These are phyloP conservation scores for Schwanniomyces sp. DNA, from an alignment of 805 yeast genomes.

Conservation along the genomic window DNA sequence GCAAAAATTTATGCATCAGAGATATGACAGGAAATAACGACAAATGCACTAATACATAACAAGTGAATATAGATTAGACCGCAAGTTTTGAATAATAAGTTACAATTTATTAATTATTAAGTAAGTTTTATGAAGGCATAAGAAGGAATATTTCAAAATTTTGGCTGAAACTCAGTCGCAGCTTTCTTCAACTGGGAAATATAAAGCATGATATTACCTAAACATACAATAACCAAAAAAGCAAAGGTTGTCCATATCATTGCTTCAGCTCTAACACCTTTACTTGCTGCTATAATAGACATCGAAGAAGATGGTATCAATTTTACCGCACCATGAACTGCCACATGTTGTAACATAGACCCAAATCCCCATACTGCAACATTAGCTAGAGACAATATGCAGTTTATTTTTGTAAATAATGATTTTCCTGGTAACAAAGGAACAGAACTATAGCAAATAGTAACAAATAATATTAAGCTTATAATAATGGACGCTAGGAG, in stretches of 20 bases:
- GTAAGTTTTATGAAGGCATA: not conserved
- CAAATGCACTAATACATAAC: too few relatives aligned
- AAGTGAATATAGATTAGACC: too few relatives aligned
- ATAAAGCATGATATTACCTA: conserved; percentile 35
- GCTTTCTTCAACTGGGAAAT: conserved; percentile 17
- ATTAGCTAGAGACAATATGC: conserved; percentile 32
- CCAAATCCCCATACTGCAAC: conserved; percentile 63
- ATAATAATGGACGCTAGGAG: conserved; percentile 50
- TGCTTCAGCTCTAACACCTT: conserved; percentile 53
- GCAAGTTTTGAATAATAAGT: too few relatives aligned
- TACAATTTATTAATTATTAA: too few relatives aligned
- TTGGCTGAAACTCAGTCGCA: conserved; percentile 5
- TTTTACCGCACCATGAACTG: conserved; percentile 43
- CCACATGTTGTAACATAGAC: conserved; percentile 63
- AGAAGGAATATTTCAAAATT: not conserved
- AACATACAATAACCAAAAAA: conserved; percentile 40
- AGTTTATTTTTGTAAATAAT: conserved; percentile 16
- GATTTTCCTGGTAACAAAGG: conserved; percentile 51
- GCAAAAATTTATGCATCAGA: not conserved
- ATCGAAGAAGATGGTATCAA: conserved; percentile 52
- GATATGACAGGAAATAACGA: too few relatives aligned
- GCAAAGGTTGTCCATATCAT: conserved; percentile 64
- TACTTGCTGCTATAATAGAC: conserved; percentile 42
- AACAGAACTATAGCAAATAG: conserved; percentile 42
- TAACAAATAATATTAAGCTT: conserved; percentile 38